A percentile compares a stretch with the other conserved stretches of the same genome.
Conservation (phyloP, 139 green algal species). For the Monoraphidium neglectum region DNA sequence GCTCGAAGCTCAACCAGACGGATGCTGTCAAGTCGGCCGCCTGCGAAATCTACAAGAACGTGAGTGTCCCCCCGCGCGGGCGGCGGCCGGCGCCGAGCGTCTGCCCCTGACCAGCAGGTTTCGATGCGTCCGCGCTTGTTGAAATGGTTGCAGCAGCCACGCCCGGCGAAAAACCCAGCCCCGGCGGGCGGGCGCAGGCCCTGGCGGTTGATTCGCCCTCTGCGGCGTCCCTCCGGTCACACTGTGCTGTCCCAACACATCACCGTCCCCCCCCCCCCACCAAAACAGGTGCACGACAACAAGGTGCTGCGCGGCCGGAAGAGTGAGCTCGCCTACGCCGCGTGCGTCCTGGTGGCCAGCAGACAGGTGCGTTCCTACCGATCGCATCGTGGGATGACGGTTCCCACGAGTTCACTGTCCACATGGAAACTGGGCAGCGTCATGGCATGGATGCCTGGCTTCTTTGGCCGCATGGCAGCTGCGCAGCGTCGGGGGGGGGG, state of each 20-base stretch:
- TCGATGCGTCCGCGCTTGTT: not conserved
- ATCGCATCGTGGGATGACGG: no score
- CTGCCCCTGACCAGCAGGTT: not conserved
- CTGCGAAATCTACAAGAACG: slow-evolving; percentile 66
- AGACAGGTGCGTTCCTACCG: slow-evolving; percentile 56
- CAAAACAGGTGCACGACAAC: slow-evolving; percentile 39
- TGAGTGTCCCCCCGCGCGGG: no score
- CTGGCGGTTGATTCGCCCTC: not conserved
- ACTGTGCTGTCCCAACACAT: not conserved
- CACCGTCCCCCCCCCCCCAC: not conserved
- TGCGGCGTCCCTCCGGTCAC: not conserved
- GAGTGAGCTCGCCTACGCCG: slow-evolving; percentile 73
- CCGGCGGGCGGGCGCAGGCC: not conserved
- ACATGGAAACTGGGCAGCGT: no score
- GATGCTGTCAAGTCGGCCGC: slow-evolving; percentile 69
- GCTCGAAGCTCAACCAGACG: slow-evolving; percentile 59
- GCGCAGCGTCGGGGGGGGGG: no score
- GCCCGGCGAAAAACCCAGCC: not conserved
- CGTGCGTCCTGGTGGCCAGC: slow-evolving; percentile 88
- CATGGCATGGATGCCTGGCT: no score
- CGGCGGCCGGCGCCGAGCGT: no score
- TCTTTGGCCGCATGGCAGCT: no score
- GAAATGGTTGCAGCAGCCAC: not conserved
- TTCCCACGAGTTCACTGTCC: no score
- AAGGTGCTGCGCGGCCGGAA: slow-evolving; percentile 62